Base-by-base conservation (phyloP, 139 green algal species). In the Diplosphaera chodatii region DNA sequence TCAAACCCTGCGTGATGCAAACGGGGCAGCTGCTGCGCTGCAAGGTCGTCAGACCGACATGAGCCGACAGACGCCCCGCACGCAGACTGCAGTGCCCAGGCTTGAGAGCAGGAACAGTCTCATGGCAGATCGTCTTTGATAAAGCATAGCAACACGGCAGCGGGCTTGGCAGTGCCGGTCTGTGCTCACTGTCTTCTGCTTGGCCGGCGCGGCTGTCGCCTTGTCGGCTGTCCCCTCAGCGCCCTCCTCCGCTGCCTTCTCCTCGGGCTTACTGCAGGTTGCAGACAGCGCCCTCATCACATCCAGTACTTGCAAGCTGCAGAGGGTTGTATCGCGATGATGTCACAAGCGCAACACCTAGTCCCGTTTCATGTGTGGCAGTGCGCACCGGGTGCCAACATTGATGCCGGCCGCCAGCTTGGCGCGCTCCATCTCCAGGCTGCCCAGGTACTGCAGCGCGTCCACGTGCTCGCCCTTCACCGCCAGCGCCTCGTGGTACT, bases 381-480 rank as follows among this genome's bases (percentile, higher is more conserved):
- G n/a, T n/a, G n/a, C n/a, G n/a, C 22, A 30, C 22, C 22, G 55
- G 55, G 20, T 64, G 22, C 23, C 23, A 18, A 78, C 55, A 4
- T 68, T 55, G n/a, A 84, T 55, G 21, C 74, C 76, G 5, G 73
- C 48, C 27, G 70, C 65, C 20, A 87, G 66, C 78, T 88, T 88
- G 72, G 69, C 82, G 55, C 81, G 77, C 70, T 88, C 85, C 75
- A 88, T 87, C 70, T 87, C 74, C 20, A 89, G 67, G 69, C 84
- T 73, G 56, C 37, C 89, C 64, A 88, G 68, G 5, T 72, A 67
- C 8, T 78, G 70, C 23, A 78, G 29, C 1, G 73, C 86, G 74
- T 93, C 87, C 65, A 84, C 87, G 59, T 80, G 88, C 69, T 91
- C 83, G 0, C 80, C 32, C 67, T 91, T 91, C 68, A 85, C 70